Base-by-base conservation (phyloP, 371 early-diverging fungal species). In the Thermomucor indicae-seudaticae region DNA sequence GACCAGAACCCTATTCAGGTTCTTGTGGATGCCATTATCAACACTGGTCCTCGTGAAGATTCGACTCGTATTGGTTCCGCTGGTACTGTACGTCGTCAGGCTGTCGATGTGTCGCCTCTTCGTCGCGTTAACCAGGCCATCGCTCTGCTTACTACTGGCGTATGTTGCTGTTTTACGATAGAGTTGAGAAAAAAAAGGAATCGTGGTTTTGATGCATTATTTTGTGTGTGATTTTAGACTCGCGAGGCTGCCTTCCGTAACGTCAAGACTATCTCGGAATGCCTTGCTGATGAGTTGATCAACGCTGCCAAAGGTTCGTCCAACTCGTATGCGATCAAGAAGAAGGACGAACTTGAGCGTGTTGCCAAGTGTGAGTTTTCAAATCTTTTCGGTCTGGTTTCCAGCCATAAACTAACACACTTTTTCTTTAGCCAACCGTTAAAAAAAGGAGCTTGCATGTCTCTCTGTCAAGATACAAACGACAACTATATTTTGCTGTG, bases 31-130 rank as follows among this genome's bases (percentile, higher is more conserved):
- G 99, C 99, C 66, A 92, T 99, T 75, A 90, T 95, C 85, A 99
- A 99, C 95, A 95, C 97, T 65, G 99, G 99, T 60, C 99, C 99
- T 60, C 91, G 99, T 73, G 99, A 99, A 88, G 98, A 97, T 73
- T 98, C 99, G 35, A 99, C 99, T 80, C 93, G 99, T 81, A 96
- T 99, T 67, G 99, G 99, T 72, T 92, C 94, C 65, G 91, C 91
- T 61, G 99, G 99, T 84, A 95, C 97, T 74, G 98, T 98, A 83
- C 96, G 99, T 83, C 95, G 99, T 80, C 98, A 99, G 79, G 99
- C 99, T 65, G 99, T 99, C 62, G 99, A 99, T 93, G 99, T 99
- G 47, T 97, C 99, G 53, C 99, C 99, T 43, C 85, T 97, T 57
- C 92, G 99, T 66, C 87, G 99, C 65, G 96, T 99, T 71, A 99